Base-by-base conservation (phyloP, 208 protist genomes). In the Strigomonas culicis region DNA sequence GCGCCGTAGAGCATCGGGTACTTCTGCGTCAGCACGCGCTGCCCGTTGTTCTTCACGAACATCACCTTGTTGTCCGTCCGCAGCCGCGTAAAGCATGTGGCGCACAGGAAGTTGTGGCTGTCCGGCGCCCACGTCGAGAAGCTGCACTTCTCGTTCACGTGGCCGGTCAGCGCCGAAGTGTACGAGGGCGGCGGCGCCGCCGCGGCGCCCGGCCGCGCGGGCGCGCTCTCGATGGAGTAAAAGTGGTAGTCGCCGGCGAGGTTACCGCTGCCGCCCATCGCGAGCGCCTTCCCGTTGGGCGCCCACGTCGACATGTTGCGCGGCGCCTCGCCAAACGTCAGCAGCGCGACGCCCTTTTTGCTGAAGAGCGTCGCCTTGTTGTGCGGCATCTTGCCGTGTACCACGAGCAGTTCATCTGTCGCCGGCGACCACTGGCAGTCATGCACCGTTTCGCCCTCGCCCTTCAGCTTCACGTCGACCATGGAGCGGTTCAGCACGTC, bases 311-410 rank as follows among this genome's bases (percentile, higher is more conserved):
- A 84, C 63, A 86, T 80, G 74, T 97, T 97, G 24, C 89, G 82
- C 36, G 92, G 89, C 2, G 81, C 85, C 73, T 92, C 85, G 46
- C 81, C 83, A 64, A 97, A 94, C 7, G 82, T 93, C 70, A 93
- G 74, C 21, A 94, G 72, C n/a, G 84, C 77, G 11, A 87, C 72
- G 50, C 88, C 88, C 43, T 68, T 70, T 59, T 83, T 91, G 72
- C 76, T 84, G 68, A 88, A 95, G 10, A 96, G 70, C 10, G 90
- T 96, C 34, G 89, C 90, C 72, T 92, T 94, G 65, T 96, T 96
- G 21, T 77, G 73, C 10, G 90, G 90, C 90, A 96, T 96, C 46
- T 75, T 88, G 8, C 91, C 93, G 65, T 97, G 89, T 11, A 97
- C 71, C 8, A 94, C 84, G 52, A 96, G 84, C 39, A 97, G 76